Evolutionary conservation across 1,284 basidiomycete species (phyloP).

Genomic region (Apiotrichum gracile): DNA sequence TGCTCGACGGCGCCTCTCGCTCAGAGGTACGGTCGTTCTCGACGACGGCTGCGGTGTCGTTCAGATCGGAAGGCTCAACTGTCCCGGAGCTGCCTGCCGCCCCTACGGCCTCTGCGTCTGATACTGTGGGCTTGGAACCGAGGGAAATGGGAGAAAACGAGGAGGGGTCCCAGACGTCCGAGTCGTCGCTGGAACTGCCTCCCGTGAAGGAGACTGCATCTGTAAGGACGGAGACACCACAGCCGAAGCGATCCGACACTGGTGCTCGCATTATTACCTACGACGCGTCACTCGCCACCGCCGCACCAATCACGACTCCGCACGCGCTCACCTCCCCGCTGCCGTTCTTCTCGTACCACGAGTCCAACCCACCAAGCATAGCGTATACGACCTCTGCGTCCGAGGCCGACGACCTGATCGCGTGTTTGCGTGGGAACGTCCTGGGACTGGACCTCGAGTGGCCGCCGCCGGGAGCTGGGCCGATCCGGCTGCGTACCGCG

Average conservation of each 20-base stretch:
- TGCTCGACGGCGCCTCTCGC: too few species aligned
- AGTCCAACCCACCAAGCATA: conserved; percentile 1
- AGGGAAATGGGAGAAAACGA: too few species aligned
- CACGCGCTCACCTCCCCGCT: neutral
- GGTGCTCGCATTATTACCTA: neutral
- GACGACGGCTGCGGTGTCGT: too few species aligned
- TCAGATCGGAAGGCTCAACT: too few species aligned
- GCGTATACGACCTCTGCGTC: conserved; percentile 31
- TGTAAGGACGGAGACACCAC: neutral
- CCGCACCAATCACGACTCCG: neutral
- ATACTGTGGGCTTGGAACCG: too few species aligned
- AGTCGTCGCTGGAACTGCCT: too few species aligned
- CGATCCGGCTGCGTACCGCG: neutral
- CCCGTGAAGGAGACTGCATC: neutral
- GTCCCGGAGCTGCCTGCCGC: too few species aligned
- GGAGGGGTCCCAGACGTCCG: too few species aligned
- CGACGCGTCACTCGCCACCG: neutral
- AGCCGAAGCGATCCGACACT: neutral
- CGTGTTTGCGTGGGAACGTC: conserved; percentile 29
- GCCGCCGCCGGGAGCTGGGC: conserved; percentile 24
- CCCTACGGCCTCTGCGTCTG: too few species aligned
- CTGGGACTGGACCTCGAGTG: conserved; percentile 44
- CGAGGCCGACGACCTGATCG: conserved; percentile 35
- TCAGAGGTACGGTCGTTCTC: too few species aligned
- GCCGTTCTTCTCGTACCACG: conserved; percentile 24